Evolutionary conservation across 2,329 filamentous ascomycete genomes (phyloP).

Genomic region (Camillea tinctor): DNA sequence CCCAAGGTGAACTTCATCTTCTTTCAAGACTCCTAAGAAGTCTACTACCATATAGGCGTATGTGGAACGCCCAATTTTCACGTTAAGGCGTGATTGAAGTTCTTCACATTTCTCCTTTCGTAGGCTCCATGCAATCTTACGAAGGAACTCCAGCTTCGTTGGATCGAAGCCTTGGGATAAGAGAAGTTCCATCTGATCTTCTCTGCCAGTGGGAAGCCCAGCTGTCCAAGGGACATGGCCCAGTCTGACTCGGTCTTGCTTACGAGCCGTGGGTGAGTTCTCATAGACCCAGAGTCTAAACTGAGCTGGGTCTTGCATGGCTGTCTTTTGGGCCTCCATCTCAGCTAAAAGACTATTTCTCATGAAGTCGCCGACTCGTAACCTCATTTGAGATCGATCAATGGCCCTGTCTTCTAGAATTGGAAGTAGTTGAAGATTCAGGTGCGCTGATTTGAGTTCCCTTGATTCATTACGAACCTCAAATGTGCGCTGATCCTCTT

Average conservation of each 20-base stretch:
- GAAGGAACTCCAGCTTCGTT: conserved; percentile 45
- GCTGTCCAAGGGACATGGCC: conserved; percentile 44
- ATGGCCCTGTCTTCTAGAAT: conserved; percentile 63
- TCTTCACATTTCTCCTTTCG: conserved; percentile 52
- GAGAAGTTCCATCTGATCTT: conserved; percentile 55
- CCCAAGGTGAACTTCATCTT: conserved; percentile 65
- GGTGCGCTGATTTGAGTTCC: conserved; percentile 47
- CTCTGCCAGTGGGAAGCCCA: conserved; percentile 48
- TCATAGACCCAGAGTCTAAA: conserved; percentile 56
- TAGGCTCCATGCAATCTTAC: conserved; percentile 45
- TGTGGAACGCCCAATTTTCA: conserved; percentile 60
- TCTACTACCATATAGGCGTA: conserved; percentile 68
- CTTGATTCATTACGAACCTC: conserved; percentile 56
- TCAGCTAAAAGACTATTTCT: conserved; percentile 48
- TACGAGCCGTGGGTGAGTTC: conserved; percentile 29
- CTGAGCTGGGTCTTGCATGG: conserved; percentile 48
- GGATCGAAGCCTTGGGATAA: conserved; percentile 61
- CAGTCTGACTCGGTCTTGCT: conserved; percentile 38
- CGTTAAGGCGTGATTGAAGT: conserved; percentile 56
- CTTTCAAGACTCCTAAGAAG: conserved; percentile 57
- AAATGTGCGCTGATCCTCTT: conserved; percentile 58
- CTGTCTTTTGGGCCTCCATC: conserved; percentile 49
- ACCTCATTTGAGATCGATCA: conserved; percentile 42
- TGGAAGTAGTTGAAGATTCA: conserved; percentile 69
- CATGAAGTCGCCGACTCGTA: conserved; percentile 49